Evolutionary conservation across 2,329 filamentous ascomycete species (phyloP).

Genomic region (Aspergillus sp.): DNA sequence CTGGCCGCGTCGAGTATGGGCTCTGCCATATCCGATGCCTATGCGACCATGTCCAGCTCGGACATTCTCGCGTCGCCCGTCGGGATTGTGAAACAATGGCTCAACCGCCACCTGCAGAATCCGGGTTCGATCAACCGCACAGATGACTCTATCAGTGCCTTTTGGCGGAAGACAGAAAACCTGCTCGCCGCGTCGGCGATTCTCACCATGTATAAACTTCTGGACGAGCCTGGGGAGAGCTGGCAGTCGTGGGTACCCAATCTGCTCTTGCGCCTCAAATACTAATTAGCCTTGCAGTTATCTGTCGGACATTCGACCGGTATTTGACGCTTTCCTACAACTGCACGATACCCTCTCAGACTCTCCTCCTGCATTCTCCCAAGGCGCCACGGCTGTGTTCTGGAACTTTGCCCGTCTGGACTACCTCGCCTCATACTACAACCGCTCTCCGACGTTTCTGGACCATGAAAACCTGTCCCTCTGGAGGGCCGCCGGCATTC

Average conservation of each 20-base stretch:
- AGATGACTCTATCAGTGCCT: slow-evolving; percentile 13
- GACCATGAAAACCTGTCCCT: slow-evolving; percentile 57
- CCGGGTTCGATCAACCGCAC: neutral
- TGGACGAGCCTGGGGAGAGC: slow-evolving; percentile 60
- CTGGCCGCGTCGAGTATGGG: slow-evolving; percentile 53
- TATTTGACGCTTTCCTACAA: slow-evolving; percentile 50
- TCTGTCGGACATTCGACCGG: slow-evolving; percentile 58
- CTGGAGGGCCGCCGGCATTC: slow-evolving; percentile 61
- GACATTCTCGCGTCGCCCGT: slow-evolving; percentile 30
- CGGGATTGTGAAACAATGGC: slow-evolving; percentile 25
- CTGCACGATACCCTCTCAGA: slow-evolving; percentile 13
- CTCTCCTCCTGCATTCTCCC: slow-evolving; percentile 38
- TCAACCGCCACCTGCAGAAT: slow-evolving; percentile 19
- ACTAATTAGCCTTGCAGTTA: slow-evolving; percentile 41
- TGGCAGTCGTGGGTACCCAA: slow-evolving; percentile 50
- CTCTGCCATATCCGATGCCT: slow-evolving; percentile 34
- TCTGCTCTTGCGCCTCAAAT: too few relatives aligned
- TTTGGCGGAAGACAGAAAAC: slow-evolving; percentile 54
- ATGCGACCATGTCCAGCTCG: slow-evolving; percentile 29
- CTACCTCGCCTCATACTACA: slow-evolving; percentile 61
- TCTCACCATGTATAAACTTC: slow-evolving; percentile 61
- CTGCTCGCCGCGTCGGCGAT: slow-evolving; percentile 61
- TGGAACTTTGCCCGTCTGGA: slow-evolving; percentile 66
- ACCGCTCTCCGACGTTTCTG: slow-evolving; percentile 56
- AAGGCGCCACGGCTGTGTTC: slow-evolving; percentile 57